These are phyloP conservation scores for Penicillium flavigenum DNA, from an alignment of 495 filamentous ascomycete genomes.

Conservation along the genomic window DNA sequence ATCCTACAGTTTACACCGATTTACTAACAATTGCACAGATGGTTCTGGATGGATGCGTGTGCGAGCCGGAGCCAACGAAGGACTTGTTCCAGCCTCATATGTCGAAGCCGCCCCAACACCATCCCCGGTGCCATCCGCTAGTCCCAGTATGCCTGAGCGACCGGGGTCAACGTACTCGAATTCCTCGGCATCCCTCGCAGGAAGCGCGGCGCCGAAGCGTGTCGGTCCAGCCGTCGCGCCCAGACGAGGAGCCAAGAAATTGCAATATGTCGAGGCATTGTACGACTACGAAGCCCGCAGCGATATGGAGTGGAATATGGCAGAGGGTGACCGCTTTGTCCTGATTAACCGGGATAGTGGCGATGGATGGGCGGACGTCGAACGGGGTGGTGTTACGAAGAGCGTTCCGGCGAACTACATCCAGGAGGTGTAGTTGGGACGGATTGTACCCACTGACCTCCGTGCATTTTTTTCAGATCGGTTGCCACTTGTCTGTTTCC, in stretches of 20 bases:
- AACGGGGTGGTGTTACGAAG: conserved; percentile 83
- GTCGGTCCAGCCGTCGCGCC: conserved; percentile 93
- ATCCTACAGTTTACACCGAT: neutral
- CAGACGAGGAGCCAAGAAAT: conserved; percentile 86
- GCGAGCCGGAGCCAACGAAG: conserved; percentile 62
- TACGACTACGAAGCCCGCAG: conserved; percentile 88
- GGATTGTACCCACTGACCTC: conserved; percentile 12
- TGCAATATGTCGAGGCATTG: conserved; percentile 90
- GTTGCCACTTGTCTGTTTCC: neutral
- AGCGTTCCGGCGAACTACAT: conserved; percentile 95
- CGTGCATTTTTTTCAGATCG: conserved; percentile 7
- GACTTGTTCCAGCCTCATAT: conserved; percentile 85
- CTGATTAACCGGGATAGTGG: conserved; percentile 79
- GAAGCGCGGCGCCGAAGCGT: conserved; percentile 64
- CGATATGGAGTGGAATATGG: conserved; percentile 85
- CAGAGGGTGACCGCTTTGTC: conserved; percentile 88
- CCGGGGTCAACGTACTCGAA: conserved; percentile 73
- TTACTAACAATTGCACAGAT: conserved; percentile 51
- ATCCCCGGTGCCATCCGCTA: conserved; percentile 40
- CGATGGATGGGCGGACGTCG: conserved; percentile 96
- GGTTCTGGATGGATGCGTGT: conserved; percentile 91
- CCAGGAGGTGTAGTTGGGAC: conserved; percentile 57
- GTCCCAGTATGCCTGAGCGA: conserved; percentile 45
- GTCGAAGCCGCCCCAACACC: conserved; percentile 56
- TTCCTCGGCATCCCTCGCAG: conserved; percentile 69